Evolutionary conservation across 176 grass and related monocot genomes (phyloP).

Genomic region (Cenchrus purpureus): DNA sequence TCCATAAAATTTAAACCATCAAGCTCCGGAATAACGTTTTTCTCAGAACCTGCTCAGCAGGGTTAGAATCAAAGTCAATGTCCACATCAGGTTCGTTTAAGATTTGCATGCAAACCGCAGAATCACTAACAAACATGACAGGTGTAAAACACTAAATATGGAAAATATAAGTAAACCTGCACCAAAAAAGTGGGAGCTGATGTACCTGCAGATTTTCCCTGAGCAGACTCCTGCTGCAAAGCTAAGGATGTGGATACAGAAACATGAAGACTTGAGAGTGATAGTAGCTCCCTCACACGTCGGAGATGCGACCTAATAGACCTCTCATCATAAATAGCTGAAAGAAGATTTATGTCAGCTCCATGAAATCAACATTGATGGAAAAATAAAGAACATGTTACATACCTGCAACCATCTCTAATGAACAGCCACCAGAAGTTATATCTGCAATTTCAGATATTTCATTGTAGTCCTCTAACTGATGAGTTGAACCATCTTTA

Average conservation of each 20-base stretch:
- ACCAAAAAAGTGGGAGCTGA: slow-evolving; percentile 16
- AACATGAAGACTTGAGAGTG: slow-evolving; percentile 84
- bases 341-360: slow-evolving; percentile 44
- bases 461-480: slow-evolving; percentile 98
- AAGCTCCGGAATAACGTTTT: slow-evolving; percentile 71
- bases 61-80: slow-evolving; percentile 18
- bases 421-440: slow-evolving; percentile 74
- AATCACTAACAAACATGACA: slow-evolving; percentile 23
- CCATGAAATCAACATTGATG: not conserved
- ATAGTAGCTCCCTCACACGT: slow-evolving; percentile 84
- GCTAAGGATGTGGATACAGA: slow-evolving; percentile 83
- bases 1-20: slow-evolving; percentile 94
- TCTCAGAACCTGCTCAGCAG: slow-evolving; percentile 60
- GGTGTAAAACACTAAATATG: not conserved
- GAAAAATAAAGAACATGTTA: not conserved
- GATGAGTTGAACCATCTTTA: slow-evolving; percentile 78
- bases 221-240: slow-evolving; percentile 81
- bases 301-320: slow-evolving; percentile 92
- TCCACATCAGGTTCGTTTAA: not conserved
- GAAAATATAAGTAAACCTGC: slow-evolving; percentile 1
- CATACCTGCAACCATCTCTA: slow-evolving; percentile 93
- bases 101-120: slow-evolving; percentile 1
- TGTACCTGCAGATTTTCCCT: slow-evolving; percentile 75
- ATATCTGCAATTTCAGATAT: slow-evolving; percentile 96
- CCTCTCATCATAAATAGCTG: slow-evolving; percentile 97